Percentiles rank a stretch among this genome's conserved stretches.
phyloP scores from a whole-genome alignment of 306 rosid genomes.

The Cicer pinnatifidum region DNA sequence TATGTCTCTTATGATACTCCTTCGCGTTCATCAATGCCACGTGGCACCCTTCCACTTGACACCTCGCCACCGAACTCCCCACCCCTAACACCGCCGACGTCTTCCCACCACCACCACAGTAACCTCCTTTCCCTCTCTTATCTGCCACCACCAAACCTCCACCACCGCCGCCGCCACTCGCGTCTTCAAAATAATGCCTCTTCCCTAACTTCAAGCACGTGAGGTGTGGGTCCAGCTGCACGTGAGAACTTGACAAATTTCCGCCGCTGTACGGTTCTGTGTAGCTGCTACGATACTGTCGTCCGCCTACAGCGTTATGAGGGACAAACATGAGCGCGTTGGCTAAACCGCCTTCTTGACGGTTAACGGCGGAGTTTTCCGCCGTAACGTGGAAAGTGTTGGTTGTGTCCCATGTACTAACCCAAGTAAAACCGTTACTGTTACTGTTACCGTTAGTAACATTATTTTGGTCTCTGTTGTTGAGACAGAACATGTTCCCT shows the following conservation, averaged over 20 bases:
- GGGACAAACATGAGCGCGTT: constrained; percentile 47
- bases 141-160: constrained; percentile 43
- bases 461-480: constrained; percentile 55
- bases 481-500: constrained; percentile 63
- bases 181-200: constrained; percentile 88
- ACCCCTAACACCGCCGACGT: background rate
- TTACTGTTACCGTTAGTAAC: constrained; percentile 33
- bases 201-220: constrained; percentile 89
- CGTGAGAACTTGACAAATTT: constrained; percentile 46
- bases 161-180: constrained; percentile 25
- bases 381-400: constrained; percentile 10
- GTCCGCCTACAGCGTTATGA: background rate
- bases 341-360: constrained; percentile 27
- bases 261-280: constrained; percentile 38
- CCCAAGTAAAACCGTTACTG: constrained; percentile 53
- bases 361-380: constrained; percentile 22
- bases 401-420: constrained; percentile 2
- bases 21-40: constrained; percentile 76
- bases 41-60: constrained; percentile 97
- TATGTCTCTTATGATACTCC: constrained; percentile 94
- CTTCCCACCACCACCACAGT: constrained; percentile 1
- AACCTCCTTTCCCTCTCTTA: constrained; percentile 58
- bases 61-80: constrained; percentile 55
- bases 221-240: constrained; percentile 75
- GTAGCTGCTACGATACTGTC: background rate